A percentile compares a stretch with the other conserved stretches of the same genome.
Evolutionary conservation across 768 basidiomycete species (phyloP).

Genomic region (Boletus pseudo-olivaceus): DNA sequence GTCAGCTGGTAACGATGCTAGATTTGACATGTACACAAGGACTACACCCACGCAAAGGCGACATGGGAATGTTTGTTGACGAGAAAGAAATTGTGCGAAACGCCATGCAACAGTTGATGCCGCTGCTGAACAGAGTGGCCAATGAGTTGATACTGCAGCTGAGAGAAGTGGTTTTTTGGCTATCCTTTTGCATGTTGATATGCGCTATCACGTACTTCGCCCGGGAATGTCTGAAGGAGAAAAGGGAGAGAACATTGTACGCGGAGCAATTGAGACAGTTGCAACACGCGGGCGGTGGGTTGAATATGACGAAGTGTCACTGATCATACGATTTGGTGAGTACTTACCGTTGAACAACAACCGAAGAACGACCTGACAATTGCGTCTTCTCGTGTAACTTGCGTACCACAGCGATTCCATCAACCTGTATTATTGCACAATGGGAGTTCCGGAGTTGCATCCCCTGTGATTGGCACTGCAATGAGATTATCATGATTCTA

Average conservation of each 20-base stretch:
- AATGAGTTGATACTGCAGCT: not conserved
- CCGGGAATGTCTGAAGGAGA: slow-evolving; percentile 16
- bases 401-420: not conserved
- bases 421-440: not conserved
- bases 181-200: slow-evolving; percentile 9
- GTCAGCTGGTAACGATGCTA: not conserved
- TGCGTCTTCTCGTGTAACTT: not conserved
- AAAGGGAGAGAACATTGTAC: slow-evolving; percentile 18
- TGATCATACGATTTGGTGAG: not conserved
- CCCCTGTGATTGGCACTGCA: not conserved
- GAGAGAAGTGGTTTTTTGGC: not conserved
- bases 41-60: not conserved
- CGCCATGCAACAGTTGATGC: slow-evolving; percentile 10
- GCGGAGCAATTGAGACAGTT: slow-evolving; percentile 14
- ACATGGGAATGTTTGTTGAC: slow-evolving; percentile 21
- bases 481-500: not conserved
- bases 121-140: slow-evolving; percentile 6
- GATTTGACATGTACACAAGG: not conserved
- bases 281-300: not conserved
- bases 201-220: slow-evolving; percentile 18
- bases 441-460: not conserved
- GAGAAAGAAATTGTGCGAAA: slow-evolving; percentile 13
- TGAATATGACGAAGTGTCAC: not conserved
- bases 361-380: not conserved
- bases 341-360: not conserved